These are phyloP conservation scores for Kwoniella newhampshirensis DNA, from an alignment of 768 basidiomycete species.

Conservation along the genomic window DNA sequence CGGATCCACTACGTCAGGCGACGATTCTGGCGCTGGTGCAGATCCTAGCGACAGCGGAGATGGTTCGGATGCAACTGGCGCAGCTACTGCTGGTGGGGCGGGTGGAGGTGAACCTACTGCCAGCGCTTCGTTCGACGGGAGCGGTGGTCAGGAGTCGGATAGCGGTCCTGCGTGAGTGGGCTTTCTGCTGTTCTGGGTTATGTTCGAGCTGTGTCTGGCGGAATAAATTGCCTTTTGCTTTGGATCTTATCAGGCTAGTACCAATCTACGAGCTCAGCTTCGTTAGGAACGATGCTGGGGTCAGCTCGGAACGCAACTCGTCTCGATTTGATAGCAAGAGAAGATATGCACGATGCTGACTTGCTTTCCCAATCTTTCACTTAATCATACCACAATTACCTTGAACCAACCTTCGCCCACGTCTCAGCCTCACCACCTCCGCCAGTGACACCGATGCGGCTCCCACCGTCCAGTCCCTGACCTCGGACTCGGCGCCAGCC, in stretches of 20 bases:
- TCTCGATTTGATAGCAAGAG: no score
- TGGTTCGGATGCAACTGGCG: background rate
- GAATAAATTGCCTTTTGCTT: background rate
- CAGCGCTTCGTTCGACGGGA: conserved; percentile 10
- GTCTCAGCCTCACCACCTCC: conserved; percentile 5
- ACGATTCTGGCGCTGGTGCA: background rate
- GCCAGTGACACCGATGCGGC: background rate
- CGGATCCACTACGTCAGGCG: conserved; percentile 5
- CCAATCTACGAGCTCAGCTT: background rate
- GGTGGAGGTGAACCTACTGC: background rate
- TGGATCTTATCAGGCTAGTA: background rate
- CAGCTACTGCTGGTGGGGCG: background rate
- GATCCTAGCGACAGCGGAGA: conserved; percentile 1
- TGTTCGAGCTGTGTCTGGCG: background rate
- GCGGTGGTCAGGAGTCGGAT: conserved; percentile 13
- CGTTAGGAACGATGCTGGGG: no score
- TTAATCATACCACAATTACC: no score
- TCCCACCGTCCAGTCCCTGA: background rate
- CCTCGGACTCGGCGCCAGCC: conserved; percentile 5
- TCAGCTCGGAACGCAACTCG: no score
- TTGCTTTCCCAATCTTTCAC: no score
- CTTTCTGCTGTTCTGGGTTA: background rate
- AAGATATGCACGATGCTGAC: no score
- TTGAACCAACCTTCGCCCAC: no score
- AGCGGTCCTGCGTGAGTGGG: conserved; percentile 15